These are phyloP conservation scores for Suhomyces xylopsoci DNA, from an alignment of 805 yeast species.

Conservation along the genomic window DNA sequence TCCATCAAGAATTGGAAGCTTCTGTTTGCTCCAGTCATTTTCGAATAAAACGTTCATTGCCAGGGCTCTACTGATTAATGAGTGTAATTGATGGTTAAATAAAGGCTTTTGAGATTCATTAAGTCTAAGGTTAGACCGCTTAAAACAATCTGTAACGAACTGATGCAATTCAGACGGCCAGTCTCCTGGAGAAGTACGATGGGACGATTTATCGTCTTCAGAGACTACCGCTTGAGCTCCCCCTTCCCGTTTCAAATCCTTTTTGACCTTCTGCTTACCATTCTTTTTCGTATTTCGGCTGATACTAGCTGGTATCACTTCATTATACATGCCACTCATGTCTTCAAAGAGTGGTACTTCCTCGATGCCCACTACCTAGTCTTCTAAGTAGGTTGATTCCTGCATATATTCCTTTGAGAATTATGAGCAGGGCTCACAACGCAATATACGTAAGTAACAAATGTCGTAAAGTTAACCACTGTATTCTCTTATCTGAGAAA, in stretches of 20 bases:
- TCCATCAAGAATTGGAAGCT: constrained; percentile 44
- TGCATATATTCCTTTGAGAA: background rate
- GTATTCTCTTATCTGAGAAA: too few species aligned
- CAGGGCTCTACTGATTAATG: constrained; percentile 48
- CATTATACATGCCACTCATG: constrained; percentile 18
- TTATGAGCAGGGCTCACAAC: background rate
- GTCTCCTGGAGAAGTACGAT: constrained; percentile 4
- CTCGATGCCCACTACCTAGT: background rate
- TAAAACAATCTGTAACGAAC: constrained; percentile 50
- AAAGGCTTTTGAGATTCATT: constrained; percentile 30
- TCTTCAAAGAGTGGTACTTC: background rate
- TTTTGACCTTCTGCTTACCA: background rate
- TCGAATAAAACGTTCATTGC: constrained; percentile 39
- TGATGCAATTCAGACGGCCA: constrained; percentile 58
- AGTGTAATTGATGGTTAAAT: constrained; percentile 51
- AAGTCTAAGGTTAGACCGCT: constrained; percentile 30
- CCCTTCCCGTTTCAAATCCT: background rate
- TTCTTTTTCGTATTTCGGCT: background rate
- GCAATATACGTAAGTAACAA: background rate
- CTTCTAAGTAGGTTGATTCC: background rate
- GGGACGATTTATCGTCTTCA: constrained; percentile 9
- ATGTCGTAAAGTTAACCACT: background rate
- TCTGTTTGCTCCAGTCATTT: constrained; percentile 54
- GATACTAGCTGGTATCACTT: constrained; percentile 17
- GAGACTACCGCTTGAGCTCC: background rate